Conservation (phyloP, 805 yeast genomes). For the Yamadazyma ubonensis region DNA sequence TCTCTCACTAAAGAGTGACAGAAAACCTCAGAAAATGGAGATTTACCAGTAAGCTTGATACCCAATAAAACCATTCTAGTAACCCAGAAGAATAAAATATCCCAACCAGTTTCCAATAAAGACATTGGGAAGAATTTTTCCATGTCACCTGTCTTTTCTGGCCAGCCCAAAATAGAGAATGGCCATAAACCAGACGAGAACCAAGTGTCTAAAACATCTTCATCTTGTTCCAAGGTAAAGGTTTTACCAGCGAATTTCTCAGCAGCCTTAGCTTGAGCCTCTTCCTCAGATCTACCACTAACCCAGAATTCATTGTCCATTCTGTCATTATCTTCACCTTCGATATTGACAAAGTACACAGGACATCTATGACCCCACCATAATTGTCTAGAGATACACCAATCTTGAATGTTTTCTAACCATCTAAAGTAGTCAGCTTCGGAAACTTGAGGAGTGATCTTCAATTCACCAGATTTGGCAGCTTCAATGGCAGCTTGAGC, state of each 20-base stretch:
- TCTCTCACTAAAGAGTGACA: conserved; percentile 98
- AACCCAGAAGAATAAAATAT: conserved; percentile 98
- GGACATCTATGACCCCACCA: conserved; percentile 99
- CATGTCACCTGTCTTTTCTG: conserved; percentile 72
- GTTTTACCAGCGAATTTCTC: conserved; percentile 67
- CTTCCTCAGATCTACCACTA: conserved; percentile 79
- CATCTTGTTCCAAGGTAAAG: conserved; percentile 87
- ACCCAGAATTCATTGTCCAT: conserved; percentile 80
- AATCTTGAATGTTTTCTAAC: conserved; percentile 95
- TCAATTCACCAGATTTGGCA: conserved; percentile 76
- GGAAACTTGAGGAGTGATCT: conserved; percentile 83
- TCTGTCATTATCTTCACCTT: conserved; percentile 65
- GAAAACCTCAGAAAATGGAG: conserved; percentile 95
- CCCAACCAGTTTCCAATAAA: conserved; percentile 98
- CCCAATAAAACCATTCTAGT: conserved; percentile 93
- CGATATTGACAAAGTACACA: conserved; percentile 81
- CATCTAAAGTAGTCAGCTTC: conserved; percentile 93
- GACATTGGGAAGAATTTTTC: conserved; percentile 84
- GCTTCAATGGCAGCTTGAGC: conserved; percentile 85
- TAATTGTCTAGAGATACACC: conserved; percentile 95
- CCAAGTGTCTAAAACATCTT: conserved; percentile 98
- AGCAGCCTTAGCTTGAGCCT: conserved; percentile 81
- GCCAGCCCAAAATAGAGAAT: conserved; percentile 96
- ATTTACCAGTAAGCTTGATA: conserved; percentile 81
- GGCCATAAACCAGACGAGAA: conserved; percentile 99